Evolutionary conservation across 2,329 filamentous ascomycete species (phyloP).

Genomic region (Calonectria fujianensis): DNA sequence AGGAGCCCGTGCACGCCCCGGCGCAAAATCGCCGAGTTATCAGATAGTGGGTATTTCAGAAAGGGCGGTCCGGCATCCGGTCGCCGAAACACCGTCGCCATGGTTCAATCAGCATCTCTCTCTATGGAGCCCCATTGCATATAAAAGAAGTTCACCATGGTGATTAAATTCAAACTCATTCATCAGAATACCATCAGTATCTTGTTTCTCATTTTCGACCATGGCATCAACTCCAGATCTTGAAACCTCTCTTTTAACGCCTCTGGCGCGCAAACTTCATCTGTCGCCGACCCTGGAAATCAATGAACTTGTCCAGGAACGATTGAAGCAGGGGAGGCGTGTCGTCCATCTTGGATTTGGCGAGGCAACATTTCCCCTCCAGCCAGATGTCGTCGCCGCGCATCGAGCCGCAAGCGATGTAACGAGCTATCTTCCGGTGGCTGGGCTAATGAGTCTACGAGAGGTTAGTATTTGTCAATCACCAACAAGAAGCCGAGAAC

Average conservation of each 20-base stretch:
- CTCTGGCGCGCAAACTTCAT: constrained; percentile 4
- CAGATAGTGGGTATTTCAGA: no score
- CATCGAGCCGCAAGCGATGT: constrained; percentile 33
- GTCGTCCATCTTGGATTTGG: constrained; percentile 38
- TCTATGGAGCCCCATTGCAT: background rate
- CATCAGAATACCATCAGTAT: background rate
- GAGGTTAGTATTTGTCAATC: constrained; percentile 10
- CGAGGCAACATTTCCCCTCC: constrained; percentile 41
- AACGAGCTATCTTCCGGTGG: constrained; percentile 35
- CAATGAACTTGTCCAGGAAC: constrained; percentile 18
- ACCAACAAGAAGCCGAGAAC: background rate
- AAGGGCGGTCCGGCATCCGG: background rate
- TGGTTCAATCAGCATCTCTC: background rate
- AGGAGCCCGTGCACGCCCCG: background rate
- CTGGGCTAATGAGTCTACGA: constrained; percentile 31
- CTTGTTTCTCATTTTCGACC: background rate
- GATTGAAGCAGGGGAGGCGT: background rate
- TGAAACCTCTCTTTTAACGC: background rate
- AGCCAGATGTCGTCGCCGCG: constrained; percentile 24
- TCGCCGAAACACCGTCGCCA: background rate
- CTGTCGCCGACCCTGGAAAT: constrained; percentile 17
- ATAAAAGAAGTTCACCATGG: background rate
- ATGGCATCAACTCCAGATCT: background rate
- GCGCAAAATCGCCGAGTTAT: background rate
- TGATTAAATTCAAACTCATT: background rate